Base-by-base conservation (phyloP, 1,284 basidiomycete species). In the Dichomitus squalens region DNA sequence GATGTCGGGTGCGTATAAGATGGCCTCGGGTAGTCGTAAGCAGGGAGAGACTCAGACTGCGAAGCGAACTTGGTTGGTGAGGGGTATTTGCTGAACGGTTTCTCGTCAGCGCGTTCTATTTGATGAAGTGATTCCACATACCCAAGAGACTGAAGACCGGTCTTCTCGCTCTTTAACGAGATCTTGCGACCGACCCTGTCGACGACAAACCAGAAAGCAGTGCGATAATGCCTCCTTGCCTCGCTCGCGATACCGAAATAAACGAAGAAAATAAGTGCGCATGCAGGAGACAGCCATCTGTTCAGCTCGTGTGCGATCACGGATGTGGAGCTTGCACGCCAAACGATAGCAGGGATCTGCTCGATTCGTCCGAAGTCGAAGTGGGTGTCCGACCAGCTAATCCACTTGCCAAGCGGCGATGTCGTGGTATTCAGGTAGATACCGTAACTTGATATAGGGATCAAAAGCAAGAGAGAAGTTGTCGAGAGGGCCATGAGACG, bases 351-450 rank as follows among this genome's bases (percentile, higher is more conserved):
- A 2, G 83, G 78, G 36, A 75, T 12, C 46, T 71, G 70, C 0
- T 63, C 61, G 8, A 87, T 71, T 0, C 64, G 66, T 1, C 69
- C 73, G 59, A 79, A 88, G 46, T 77, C 58, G 27, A 50, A 68
- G 64, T 91, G 89, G 0, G 81, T 82, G 61, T 81, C 70, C 0
- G 57, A 75, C 85, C 86, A 89, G 38, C 72, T 76, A 34, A 73
- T 67, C 80, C 84, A 89, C 0, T 81, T 78, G 0, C 61, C 25
- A 2, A 84, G 41, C 0, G 65, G 56, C 0, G 57, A 41, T 7
- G 18, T 12, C 18, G 58, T 39, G 39, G 63, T 5, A 60, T 75
- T 73, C 49, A 64, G n/a, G 36, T 67, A 70, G 7, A 80, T 61
- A 5, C 57, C 43, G 46, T 66, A 70, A 14, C 51, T 52, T 12